phyloP scores from a whole-genome alignment of 208 protist species.

The Wallacemonas sp. region DNA sequence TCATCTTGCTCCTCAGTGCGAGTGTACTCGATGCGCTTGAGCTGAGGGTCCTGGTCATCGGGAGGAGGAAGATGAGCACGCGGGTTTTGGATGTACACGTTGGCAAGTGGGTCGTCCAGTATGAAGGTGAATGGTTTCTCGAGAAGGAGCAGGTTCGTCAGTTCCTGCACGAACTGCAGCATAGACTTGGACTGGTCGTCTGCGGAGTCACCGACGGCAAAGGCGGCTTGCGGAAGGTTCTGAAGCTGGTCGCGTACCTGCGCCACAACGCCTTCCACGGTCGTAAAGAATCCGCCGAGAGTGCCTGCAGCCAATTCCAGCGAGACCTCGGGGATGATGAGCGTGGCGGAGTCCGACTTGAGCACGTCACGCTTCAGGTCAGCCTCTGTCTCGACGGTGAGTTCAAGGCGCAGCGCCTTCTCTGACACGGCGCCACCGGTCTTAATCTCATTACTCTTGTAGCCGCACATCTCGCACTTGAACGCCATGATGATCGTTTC shows the following conservation, averaged over 20 bases:
- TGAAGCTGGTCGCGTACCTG: conserved; percentile 88
- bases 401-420: conserved; percentile 65
- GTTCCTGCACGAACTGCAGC: conserved; percentile 74
- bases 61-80: conserved; percentile 80
- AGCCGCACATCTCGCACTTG: conserved; percentile 93
- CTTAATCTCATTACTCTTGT: conserved; percentile 94
- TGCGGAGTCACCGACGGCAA: conserved; percentile 73
- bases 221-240: conserved; percentile 74
- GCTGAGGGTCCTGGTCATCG: conserved; percentile 82
- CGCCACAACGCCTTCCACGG: conserved; percentile 90
- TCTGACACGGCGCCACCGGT: conserved; percentile 82
- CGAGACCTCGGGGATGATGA: conserved; percentile 87
- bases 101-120: conserved; percentile 91
- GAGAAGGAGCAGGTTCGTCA: conserved; percentile 63
- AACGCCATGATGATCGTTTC: conserved; percentile 94
- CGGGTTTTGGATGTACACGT: conserved; percentile 93
- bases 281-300: conserved; percentile 94
- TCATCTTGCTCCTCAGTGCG: conserved; percentile 93
- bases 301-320: conserved; percentile 89
- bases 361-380: conserved; percentile 94
- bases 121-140: conserved; percentile 90
- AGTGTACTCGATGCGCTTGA: conserved; percentile 76
- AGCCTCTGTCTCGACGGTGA: conserved; percentile 68
- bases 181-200: conserved; percentile 64
- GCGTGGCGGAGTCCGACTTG: conserved; percentile 90